Conservation (phyloP, 2,329 filamentous ascomycete genomes). For the Cytospora chrysosperma region DNA sequence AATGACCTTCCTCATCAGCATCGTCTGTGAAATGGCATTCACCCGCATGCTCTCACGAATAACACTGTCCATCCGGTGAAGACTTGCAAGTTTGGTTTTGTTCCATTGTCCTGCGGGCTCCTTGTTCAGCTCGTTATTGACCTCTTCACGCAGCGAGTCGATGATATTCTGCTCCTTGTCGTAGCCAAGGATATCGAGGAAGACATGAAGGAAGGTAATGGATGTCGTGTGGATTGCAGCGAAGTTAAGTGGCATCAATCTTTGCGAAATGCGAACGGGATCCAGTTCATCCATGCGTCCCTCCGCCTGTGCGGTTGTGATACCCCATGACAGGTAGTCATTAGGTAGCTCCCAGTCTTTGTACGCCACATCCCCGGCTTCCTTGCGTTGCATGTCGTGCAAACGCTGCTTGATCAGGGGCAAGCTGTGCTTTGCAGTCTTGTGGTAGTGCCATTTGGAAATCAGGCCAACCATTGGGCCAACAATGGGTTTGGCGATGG, state of each 20-base stretch:
- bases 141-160: constrained; percentile 44
- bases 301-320: constrained; percentile 50
- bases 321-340: constrained; percentile 58
- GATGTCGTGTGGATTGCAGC: constrained; percentile 59
- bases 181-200: constrained; percentile 47
- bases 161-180: constrained; percentile 37
- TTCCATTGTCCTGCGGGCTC: constrained; percentile 43
- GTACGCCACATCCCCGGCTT: constrained; percentile 39
- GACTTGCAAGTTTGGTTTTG: constrained; percentile 42
- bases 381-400: constrained; percentile 43
- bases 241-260: constrained; percentile 56
- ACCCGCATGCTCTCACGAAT: constrained; percentile 53
- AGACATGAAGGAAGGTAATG: constrained; percentile 47
- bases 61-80: constrained; percentile 50
- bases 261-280: constrained; percentile 47
- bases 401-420: constrained; percentile 52
- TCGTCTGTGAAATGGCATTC: constrained; percentile 46
- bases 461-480: constrained; percentile 44
- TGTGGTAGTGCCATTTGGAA: constrained; percentile 48
- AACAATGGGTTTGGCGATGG: constrained; percentile 48
- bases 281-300: constrained; percentile 43
- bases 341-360: constrained; percentile 47
- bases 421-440: constrained; percentile 40
- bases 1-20: constrained; percentile 48
- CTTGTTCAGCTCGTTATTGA: constrained; percentile 34